Conservation (phyloP, 2,329 filamentous ascomycete species). For the Amphichorda felina region DNA sequence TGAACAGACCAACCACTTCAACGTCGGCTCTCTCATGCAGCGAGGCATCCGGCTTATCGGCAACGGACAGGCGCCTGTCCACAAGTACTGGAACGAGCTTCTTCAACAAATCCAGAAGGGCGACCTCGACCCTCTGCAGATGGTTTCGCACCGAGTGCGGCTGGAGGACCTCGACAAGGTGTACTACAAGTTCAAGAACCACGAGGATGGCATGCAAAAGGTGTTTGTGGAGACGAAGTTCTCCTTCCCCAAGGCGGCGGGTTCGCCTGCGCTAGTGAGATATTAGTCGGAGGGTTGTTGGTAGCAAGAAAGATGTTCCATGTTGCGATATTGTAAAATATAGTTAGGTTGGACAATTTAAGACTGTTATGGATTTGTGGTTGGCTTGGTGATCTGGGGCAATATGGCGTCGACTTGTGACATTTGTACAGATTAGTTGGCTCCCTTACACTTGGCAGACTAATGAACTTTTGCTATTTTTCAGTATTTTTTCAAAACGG, state of each 20-base stretch:
- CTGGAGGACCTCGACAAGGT: conserved; percentile 62
- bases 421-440: too few species aligned
- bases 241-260: conserved; percentile 31
- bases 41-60: conserved; percentile 69
- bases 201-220: conserved; percentile 68
- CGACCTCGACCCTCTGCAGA: conserved; percentile 63
- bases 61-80: conserved; percentile 59
- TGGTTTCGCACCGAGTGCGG: conserved; percentile 68
- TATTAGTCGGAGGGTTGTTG: too few species aligned
- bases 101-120: conserved; percentile 54
- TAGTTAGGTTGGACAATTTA: too few species aligned
- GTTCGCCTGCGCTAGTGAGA: conserved; percentile 29
- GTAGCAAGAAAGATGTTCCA: too few species aligned
- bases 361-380: too few species aligned
- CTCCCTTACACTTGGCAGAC: too few species aligned
- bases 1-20: conserved; percentile 63
- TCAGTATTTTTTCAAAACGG: too few species aligned
- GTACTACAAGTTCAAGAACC: conserved; percentile 49
- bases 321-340: too few species aligned
- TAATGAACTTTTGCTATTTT: too few species aligned
- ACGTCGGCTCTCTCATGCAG: conserved; percentile 76
- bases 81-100: conserved; percentile 75
- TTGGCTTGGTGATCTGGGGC: too few species aligned
- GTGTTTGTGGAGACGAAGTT: conserved; percentile 54
- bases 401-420: too few species aligned